A percentile compares a stretch with the other conserved stretches of the same genome.
Evolutionary conservation across 805 yeast genomes (phyloP).

Genomic region (Cyberlindnera lachancei): DNA sequence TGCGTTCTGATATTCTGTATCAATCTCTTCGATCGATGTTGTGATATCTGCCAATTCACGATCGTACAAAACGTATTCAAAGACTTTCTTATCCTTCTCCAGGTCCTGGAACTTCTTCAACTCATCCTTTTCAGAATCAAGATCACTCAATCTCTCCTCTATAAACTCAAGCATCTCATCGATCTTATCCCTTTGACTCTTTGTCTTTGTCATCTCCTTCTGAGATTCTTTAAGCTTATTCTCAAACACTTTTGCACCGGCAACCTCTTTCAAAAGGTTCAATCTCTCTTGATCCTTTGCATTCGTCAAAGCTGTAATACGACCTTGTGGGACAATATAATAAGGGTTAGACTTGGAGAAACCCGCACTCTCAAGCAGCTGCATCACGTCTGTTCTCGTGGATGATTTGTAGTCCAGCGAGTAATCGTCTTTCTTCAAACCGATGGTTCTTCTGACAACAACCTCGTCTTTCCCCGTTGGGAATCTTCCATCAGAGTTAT

Average conservation of each 20-base stretch:
- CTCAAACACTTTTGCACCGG: conserved; percentile 92
- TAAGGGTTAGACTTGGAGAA: conserved; percentile 87
- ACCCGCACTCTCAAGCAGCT: conserved; percentile 84
- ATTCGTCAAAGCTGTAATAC: conserved; percentile 80
- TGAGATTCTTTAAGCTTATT: conserved; percentile 67
- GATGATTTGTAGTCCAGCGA: conserved; percentile 75
- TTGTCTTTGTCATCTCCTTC: conserved; percentile 72
- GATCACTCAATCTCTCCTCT: conserved; percentile 64
- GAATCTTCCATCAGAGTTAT: conserved; percentile 69
- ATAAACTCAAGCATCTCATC: conserved; percentile 66
- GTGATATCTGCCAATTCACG: conserved; percentile 63
- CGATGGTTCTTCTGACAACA: conserved; percentile 78
- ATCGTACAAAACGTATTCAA: conserved; percentile 70
- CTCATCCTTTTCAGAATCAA: conserved; percentile 75
- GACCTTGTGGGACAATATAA: conserved; percentile 95
- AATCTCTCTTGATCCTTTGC: conserved; percentile 83
- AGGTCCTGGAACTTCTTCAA: conserved; percentile 59
- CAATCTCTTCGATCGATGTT: conserved; percentile 52
- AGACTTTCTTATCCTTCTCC: conserved; percentile 59
- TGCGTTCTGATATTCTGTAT: conserved; percentile 44
- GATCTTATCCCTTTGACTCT: conserved; percentile 60
- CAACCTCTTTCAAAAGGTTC: conserved; percentile 76
- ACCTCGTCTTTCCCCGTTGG: conserved; percentile 52
- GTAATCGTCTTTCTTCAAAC: conserved; percentile 88
- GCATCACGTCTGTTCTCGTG: conserved; percentile 73